Evolutionary conservation across 352 stramenopile species (phyloP).

Genomic region (Phytopythium litorale): DNA sequence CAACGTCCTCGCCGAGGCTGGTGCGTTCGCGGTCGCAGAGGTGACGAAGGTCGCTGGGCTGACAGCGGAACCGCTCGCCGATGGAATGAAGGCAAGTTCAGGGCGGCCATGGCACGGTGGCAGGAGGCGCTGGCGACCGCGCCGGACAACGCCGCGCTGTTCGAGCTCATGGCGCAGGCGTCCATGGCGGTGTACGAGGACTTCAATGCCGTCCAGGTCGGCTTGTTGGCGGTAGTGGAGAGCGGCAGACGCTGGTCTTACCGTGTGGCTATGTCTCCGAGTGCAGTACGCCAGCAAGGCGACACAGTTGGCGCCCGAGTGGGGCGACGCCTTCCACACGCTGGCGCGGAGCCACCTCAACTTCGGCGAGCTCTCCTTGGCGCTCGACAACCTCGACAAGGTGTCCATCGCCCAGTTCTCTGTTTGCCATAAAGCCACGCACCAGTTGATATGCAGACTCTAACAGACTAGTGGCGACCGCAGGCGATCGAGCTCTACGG

Average conservation of each 20-base stretch:
- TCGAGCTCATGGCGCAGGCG: constrained; percentile 69
- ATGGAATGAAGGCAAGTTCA: constrained; percentile 33
- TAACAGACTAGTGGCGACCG: background rate
- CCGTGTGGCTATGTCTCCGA: background rate
- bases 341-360: constrained; percentile 71
- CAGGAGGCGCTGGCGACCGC: constrained; percentile 50
- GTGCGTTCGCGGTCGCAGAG: constrained; percentile 3
- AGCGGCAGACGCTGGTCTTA: background rate
- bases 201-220: constrained; percentile 65
- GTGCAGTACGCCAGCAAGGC: constrained; percentile 52
- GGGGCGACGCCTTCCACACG: constrained; percentile 69
- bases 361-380: constrained; percentile 74
- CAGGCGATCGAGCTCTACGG: constrained; percentile 48
- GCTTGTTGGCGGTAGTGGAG: background rate
- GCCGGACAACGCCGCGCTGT: constrained; percentile 39
- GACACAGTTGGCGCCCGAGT: constrained; percentile 44
- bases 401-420: constrained; percentile 13
- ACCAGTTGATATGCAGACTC: background rate
- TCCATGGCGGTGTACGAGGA: constrained; percentile 67
- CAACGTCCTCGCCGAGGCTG: constrained; percentile 67
- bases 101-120: constrained; percentile 64
- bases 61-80: background rate
- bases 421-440: background rate
- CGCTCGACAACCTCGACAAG: constrained; percentile 39
- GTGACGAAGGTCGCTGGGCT: background rate